Percentiles rank a stretch among this genome's conserved stretches.
Evolutionary conservation across 1,284 basidiomycete genomes (phyloP).

Genomic region (Cutaneotrichosporon sp.): DNA sequence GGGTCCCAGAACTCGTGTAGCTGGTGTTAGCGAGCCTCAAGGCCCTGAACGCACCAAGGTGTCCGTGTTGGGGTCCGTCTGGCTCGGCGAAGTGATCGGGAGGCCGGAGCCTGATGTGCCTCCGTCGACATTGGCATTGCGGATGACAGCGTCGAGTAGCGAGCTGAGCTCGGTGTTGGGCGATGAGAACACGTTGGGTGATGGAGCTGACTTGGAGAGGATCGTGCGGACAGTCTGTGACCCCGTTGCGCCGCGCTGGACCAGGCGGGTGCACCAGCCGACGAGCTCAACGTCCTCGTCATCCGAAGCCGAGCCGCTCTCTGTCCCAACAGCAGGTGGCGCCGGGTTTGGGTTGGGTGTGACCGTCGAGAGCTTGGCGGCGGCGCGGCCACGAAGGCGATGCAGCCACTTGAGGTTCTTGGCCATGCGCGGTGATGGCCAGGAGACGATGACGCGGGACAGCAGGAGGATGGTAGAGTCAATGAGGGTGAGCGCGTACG

Average conservation of each 20-base stretch:
- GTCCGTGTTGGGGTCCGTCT: neutral
- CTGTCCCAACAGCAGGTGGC: too few relatives aligned
- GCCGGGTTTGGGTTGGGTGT: neutral
- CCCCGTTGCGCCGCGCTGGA: constrained; percentile 18
- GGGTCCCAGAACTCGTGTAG: constrained; percentile 22
- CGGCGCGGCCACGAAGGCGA: constrained; percentile 24
- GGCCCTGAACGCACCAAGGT: neutral
- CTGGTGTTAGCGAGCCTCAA: constrained; percentile 5
- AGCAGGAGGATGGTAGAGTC: constrained; percentile 27
- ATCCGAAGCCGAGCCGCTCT: neutral
- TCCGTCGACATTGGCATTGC: neutral
- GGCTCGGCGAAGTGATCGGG: neutral
- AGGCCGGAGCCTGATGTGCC: neutral
- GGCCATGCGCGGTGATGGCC: constrained; percentile 21
- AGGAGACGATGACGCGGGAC: constrained; percentile 24
- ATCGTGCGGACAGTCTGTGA: constrained; percentile 1
- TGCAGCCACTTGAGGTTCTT: constrained; percentile 37
- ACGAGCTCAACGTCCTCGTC: constrained; percentile 29
- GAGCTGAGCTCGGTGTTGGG: constrained; percentile 1
- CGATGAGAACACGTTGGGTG: constrained; percentile 1
- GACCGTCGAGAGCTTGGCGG: neutral
- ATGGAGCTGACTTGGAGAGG: neutral
- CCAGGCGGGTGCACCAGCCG: constrained; percentile 36
- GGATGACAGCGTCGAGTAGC: neutral
- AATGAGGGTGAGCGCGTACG: constrained; percentile 32